Percentiles rank a stretch among this genome's conserved stretches.
These are phyloP conservation scores for Cladophialophora psammophila DNA, from an alignment of 2,329 filamentous ascomycete species.

Conservation along the genomic window DNA sequence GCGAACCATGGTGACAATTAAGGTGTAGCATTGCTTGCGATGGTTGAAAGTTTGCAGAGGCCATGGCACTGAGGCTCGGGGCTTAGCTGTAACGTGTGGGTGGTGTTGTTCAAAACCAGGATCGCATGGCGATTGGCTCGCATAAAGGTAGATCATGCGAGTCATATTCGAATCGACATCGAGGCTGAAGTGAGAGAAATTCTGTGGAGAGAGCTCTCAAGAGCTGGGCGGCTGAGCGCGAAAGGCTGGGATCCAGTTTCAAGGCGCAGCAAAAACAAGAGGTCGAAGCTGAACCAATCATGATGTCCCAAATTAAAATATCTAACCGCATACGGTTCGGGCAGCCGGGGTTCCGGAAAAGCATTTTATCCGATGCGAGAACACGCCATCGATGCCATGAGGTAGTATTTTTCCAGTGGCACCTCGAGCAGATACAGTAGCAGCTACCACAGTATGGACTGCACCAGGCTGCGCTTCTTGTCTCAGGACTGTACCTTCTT, in stretches of 20 bases:
- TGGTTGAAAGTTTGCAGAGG: not conserved
- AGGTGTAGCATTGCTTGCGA: constrained; percentile 19
- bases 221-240: not conserved
- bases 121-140: constrained; percentile 14
- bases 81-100: not conserved
- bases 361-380: constrained; percentile 17
- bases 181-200: constrained; percentile 12
- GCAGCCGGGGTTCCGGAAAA: constrained; percentile 9
- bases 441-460: not conserved
- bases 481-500: not conserved
- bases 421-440: not conserved
- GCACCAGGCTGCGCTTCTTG: not conserved
- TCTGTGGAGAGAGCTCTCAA: not conserved
- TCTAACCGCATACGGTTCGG: constrained; percentile 10
- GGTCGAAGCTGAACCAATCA: constrained; percentile 1
- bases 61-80: not conserved
- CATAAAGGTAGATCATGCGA: constrained; percentile 21
- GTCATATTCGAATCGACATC: not conserved
- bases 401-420: constrained; percentile 15
- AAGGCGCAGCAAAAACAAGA: constrained; percentile 3
- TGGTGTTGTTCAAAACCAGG: not conserved
- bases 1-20: constrained; percentile 1
- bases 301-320: not conserved
- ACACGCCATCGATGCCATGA: not conserved
- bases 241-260: not conserved